Percentiles rank a stretch among this genome's conserved stretches.
Conservation (phyloP, 2,329 filamentous ascomycete species). For the Trichoderma sp. region DNA sequence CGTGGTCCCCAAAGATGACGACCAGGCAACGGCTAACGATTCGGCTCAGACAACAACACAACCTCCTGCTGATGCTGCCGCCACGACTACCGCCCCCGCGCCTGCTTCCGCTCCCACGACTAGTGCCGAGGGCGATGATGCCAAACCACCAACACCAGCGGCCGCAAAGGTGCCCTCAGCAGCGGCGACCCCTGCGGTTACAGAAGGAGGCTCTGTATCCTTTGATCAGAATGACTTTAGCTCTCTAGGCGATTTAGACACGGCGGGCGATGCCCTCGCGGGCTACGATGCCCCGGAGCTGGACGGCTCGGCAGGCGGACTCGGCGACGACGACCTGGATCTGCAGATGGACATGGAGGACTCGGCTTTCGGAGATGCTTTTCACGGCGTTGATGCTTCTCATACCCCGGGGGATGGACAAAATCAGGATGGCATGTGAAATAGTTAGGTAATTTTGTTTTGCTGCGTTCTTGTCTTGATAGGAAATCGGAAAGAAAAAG, state of each 20-base stretch:
- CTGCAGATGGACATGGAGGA: conserved; percentile 71
- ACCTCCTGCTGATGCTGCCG: conserved; percentile 13
- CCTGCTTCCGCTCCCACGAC: conserved; percentile 8
- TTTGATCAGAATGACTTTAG: conserved; percentile 63
- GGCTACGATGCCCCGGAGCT: conserved; percentile 63
- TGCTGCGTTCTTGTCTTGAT: not conserved
- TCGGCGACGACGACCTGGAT: conserved; percentile 60
- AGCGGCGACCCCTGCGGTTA: conserved; percentile 46
- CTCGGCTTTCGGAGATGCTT: conserved; percentile 81
- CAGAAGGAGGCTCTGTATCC: conserved; percentile 45
- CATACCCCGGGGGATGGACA: conserved; percentile 41
- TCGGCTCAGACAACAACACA: conserved; percentile 5
- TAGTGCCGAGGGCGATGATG: conserved; percentile 22
- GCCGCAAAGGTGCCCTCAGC: conserved; percentile 44
- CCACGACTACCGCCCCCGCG: not conserved
- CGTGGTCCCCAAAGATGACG: conserved; percentile 66
- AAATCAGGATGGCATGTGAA: conserved; percentile 37
- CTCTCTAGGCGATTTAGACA: conserved; percentile 66
- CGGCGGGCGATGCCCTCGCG: conserved; percentile 70
- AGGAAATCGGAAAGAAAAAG: conserved; percentile 2
- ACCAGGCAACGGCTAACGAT: conserved; percentile 42
- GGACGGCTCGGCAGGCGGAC: conserved; percentile 45
- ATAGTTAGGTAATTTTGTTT: not conserved
- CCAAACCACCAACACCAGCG: conserved; percentile 25
- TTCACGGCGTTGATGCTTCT: conserved; percentile 61